Base-by-base conservation (phyloP, 1,139 yeast genomes). In the Nakaseomyces sp. region DNA sequence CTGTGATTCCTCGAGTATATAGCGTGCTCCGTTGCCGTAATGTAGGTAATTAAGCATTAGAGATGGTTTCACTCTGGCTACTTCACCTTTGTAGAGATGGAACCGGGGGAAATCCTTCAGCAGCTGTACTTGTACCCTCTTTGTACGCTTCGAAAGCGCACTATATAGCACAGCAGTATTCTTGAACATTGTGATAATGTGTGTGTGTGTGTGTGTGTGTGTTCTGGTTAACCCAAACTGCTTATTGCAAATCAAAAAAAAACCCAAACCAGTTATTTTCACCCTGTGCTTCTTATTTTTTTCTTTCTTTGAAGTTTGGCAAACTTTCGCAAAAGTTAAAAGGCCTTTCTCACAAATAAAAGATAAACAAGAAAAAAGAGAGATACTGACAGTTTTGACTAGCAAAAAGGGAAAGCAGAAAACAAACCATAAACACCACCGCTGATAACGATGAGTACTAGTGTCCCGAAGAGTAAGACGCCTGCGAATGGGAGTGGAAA, bases 1-100 rank as follows among this genome's bases (percentile, higher is more conserved):
- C 18, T 19, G 39, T n/a, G 33, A 37, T 8, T 54, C 55, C 16
- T 47, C 33, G 25, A 75, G 61, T 26, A 83, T 71, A 58, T 83
- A 84, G 31, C 77, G 75, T 3, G 96, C 96, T 40, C 85, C 83
- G 54, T 84, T 80, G 49, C 69, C 58, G 42, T 76, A 75, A 56
- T 87, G 87, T 46, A 88, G 72, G 55, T 69, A 76, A 65, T 84
- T 85, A 61, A 91, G 76, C 96, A 88, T 88, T 48, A 76, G 71
- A 15, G 91, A 85, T 28, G 95, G 86, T 48, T 77, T 73, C n/a
- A 87, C 96, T 33, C 74, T 68, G 20, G 84, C 73, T 38, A 88
- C 71, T 66, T 88, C 83, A 24, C 96, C 96, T 35, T 65, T 68
- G n/a, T 86, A 87, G 13, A 68, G 60, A 39, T 66, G 67, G 46